Conservation (phyloP, 1,284 basidiomycete genomes). For the Mycena citricolor region DNA sequence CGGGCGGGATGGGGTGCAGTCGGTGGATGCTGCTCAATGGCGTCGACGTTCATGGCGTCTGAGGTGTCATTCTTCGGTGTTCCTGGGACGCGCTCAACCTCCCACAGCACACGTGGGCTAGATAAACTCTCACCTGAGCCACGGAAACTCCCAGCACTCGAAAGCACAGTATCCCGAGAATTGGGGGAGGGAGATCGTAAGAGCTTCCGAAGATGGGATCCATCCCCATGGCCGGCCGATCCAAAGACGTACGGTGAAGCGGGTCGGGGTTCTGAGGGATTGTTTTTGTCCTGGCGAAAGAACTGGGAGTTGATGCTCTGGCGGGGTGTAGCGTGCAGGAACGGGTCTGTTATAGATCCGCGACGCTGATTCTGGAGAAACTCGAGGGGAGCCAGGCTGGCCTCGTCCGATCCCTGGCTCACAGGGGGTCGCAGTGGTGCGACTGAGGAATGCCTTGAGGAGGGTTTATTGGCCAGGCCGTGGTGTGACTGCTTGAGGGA, state of each 20-base stretch:
- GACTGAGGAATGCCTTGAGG: conserved; percentile 34
- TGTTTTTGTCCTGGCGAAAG: conserved; percentile 35
- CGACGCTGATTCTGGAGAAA: conserved; percentile 74
- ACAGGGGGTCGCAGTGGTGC: no score
- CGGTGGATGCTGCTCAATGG: conserved; percentile 33
- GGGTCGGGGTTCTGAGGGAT: conserved; percentile 50
- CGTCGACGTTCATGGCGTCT: conserved; percentile 50
- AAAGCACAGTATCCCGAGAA: conserved; percentile 24
- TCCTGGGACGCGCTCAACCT: conserved; percentile 25
- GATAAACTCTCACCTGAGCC: conserved; percentile 15
- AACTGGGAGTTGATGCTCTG: conserved; percentile 33
- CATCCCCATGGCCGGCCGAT: conserved; percentile 39
- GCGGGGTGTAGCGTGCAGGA: conserved; percentile 55
- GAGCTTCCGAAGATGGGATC: conserved; percentile 50
- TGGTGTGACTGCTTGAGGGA: conserved; percentile 6
- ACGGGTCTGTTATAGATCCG: conserved; percentile 79
- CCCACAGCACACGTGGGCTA: conserved; percentile 1
- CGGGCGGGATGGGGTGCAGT: conserved; percentile 25
- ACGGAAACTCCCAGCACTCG: conserved; percentile 19
- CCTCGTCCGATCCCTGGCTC: no score
- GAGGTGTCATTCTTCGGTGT: conserved; percentile 36
- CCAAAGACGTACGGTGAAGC: conserved; percentile 70
- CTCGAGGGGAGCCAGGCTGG: conserved; percentile 68
- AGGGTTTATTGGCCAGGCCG: conserved; percentile 19
- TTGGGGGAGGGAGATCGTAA: conserved; percentile 51